phyloP scores from a whole-genome alignment of 352 stramenopile genomes.

The Thalassiosira exigua region DNA sequence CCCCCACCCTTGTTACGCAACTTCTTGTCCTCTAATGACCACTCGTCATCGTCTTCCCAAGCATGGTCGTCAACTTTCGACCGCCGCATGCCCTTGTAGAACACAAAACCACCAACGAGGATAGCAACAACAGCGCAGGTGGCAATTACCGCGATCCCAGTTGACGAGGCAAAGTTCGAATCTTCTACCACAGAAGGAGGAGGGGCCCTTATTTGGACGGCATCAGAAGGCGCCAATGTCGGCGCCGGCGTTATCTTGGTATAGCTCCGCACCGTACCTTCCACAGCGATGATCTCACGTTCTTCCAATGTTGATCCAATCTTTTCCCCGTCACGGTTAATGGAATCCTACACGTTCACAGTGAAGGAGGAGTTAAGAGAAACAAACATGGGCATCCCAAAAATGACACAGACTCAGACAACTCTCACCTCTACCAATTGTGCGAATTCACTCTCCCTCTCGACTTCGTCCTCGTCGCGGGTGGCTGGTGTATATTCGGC shows the following conservation, averaged over 20 bases:
- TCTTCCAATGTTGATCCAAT: neutral
- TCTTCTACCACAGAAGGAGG: too few species aligned
- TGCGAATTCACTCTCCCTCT: neutral
- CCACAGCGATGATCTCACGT: neutral
- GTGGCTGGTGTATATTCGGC: slow-evolving; percentile 1
- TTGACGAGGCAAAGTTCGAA: neutral
- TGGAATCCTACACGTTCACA: slow-evolving; percentile 12
- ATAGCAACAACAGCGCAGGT: neutral
- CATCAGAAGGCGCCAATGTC: neutral
- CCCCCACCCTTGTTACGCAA: too few species aligned
- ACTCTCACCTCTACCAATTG: neutral
- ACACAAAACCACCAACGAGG: neutral
- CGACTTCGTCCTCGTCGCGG: neutral
- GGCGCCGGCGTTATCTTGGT: neutral
- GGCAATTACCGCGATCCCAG: slow-evolving; percentile 6
- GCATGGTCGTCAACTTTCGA: neutral
- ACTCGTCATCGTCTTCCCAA: neutral
- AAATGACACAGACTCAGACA: neutral
- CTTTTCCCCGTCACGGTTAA: slow-evolving; percentile 9
- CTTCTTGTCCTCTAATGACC: slow-evolving; percentile 2
- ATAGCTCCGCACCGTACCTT: neutral
- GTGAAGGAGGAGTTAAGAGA: neutral
- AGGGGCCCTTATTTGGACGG: neutral
- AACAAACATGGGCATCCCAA: neutral
- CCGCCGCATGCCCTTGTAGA: slow-evolving; percentile 17